Evolutionary conservation across 2,329 filamentous ascomycete genomes (phyloP).

Genomic region (Xylariaceae sp.): DNA sequence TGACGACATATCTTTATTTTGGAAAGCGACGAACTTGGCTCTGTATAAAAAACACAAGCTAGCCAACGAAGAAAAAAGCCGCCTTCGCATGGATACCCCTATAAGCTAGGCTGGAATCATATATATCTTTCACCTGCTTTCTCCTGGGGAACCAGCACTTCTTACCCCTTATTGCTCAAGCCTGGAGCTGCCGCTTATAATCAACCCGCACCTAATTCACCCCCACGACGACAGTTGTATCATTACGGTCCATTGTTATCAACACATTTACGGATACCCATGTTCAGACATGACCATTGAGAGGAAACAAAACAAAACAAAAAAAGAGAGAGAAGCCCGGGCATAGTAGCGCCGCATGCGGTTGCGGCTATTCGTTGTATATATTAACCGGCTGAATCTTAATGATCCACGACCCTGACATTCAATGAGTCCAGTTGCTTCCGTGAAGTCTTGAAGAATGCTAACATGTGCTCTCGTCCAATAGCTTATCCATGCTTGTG

Average conservation of each 20-base stretch:
- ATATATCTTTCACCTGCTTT: not conserved
- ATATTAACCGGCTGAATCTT: not conserved
- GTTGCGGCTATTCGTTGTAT: not conserved
- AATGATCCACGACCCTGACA: not conserved
- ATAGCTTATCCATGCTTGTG: not conserved
- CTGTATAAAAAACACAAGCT: slow-evolving; percentile 1
- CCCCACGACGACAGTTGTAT: no score
- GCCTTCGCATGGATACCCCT: slow-evolving; percentile 4
- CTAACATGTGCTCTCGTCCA: not conserved
- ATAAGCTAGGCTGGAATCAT: slow-evolving; percentile 3
- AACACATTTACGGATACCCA: not conserved
- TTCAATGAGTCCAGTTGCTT: not conserved
- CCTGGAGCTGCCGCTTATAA: no score
- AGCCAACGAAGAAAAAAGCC: not conserved
- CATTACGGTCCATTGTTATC: no score
- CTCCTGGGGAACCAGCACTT: no score
- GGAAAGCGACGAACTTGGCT: slow-evolving; percentile 3
- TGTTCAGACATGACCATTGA: not conserved
- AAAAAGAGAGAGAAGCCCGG: not conserved
- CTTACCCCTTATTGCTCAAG: no score
- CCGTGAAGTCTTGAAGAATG: not conserved
- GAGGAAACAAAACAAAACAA: not conserved
- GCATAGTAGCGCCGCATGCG: not conserved
- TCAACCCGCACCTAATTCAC: no score
- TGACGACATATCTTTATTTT: slow-evolving; percentile 8